Evolutionary conservation across 2,329 filamentous ascomycete genomes (phyloP), one percentile per base, ranked within the genome.

Genomic region (Pseudovirgaria hyperparasitica): DNA sequence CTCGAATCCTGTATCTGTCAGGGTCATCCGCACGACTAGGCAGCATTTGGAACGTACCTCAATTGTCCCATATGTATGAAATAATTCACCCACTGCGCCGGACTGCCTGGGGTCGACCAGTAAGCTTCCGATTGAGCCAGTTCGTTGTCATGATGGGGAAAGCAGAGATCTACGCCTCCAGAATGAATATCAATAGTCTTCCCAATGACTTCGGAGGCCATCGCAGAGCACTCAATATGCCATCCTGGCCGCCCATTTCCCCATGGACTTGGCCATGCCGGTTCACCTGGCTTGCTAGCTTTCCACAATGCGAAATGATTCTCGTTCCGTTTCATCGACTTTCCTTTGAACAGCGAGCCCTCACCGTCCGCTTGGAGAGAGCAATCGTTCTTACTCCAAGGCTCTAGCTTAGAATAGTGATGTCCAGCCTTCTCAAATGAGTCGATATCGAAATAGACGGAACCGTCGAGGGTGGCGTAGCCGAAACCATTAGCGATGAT

Each of bases 211-310:
- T 86, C 82, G 3, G 81, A 87, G 1, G 86, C 85, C 87, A 96
- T 94, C 10, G 85, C 85, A 2, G 79, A 86, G 72, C 87, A 94
- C 59, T 94, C 86, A 44, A 94, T 94, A 48, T 94, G 87, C 87
- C 87, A 96, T 12, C 87, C 87, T 1, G 87, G 87, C 23, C 87
- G 67, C 4, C 86, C 86, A 30, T 75, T 66, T 4, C 87, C 85
- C 86, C 87, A 96, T 4, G 75, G 74, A 41, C 80, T 90, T 5
- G 74, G 65, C 87, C 87, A 96, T 38, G 72, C 81, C 1, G 87
- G 87, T 62, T 96, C 87, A 22, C 87, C 87, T 10, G 82, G 72
- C 57, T 92, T 94, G 2, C 78, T 86, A 28, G 77, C 75, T 53
- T 96, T 96, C 86, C 85, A 94, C 2, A 96, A 62, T 1, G 85